Percentiles rank a stretch among this genome's conserved stretches.
phyloP scores from a whole-genome alignment of 345 rosid species.

The Populus nigra region DNA sequence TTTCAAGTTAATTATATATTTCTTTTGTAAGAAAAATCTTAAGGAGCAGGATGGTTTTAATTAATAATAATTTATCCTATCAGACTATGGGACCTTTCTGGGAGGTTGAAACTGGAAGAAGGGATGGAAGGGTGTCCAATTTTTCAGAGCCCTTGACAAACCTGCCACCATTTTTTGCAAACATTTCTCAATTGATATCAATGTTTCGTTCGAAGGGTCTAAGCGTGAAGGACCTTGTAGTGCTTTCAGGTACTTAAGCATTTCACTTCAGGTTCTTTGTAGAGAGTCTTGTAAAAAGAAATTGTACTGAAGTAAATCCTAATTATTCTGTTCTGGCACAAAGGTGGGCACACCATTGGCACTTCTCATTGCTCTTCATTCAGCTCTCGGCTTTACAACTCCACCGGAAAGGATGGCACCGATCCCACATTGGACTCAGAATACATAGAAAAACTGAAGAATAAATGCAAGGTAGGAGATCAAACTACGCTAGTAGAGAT shows the following conservation, averaged over 20 bases:
- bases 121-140: constrained; percentile 57
- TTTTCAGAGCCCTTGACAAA: constrained; percentile 21
- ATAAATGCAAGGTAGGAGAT: constrained; percentile 47
- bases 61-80: not conserved
- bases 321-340: not conserved
- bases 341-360: constrained; percentile 72
- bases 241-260: constrained; percentile 45
- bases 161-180: constrained; percentile 37
- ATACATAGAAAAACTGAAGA: constrained; percentile 29
- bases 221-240: constrained; percentile 49
- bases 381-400: constrained; percentile 54
- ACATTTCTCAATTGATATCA: constrained; percentile 35
- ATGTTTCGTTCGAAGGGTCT: constrained; percentile 40
- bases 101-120: constrained; percentile 64
- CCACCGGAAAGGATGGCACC: constrained; percentile 54
- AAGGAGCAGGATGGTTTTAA: not conserved
- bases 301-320: not conserved
- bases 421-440: constrained; percentile 53
- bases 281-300: not conserved
- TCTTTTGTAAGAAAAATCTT: not conserved
- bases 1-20: no score
- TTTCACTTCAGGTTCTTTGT: not conserved
- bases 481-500: constrained; percentile 50
- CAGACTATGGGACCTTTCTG: constrained; percentile 44
- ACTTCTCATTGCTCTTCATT: constrained; percentile 57